Evolutionary conservation across 108 stramenopile genomes (phyloP).

Genomic region (Stephanodiscus minutulus): DNA sequence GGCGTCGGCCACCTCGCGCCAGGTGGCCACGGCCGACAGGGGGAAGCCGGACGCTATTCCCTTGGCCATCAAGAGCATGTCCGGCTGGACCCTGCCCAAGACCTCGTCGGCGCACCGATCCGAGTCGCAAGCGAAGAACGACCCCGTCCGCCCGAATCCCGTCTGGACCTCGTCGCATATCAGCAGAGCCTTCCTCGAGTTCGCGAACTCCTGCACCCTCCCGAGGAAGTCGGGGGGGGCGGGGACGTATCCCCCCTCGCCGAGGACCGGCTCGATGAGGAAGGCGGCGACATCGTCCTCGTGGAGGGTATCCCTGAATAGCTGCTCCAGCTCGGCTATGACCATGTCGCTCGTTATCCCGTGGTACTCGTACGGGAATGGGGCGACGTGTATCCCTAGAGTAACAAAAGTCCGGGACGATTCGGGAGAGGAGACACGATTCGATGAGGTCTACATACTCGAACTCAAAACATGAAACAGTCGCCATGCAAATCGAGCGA

Average conservation of each 20-base stretch:
- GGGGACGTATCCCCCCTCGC: slow-evolving; percentile 67
- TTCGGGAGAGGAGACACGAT: slow-evolving; percentile 9
- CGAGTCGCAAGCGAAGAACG: slow-evolving; percentile 87
- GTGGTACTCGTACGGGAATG: slow-evolving; percentile 57
- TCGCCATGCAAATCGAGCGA: neutral
- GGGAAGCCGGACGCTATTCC: slow-evolving; percentile 75
- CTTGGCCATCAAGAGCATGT: slow-evolving; percentile 77
- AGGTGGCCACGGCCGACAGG: slow-evolving; percentile 64
- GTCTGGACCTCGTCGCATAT: slow-evolving; percentile 97
- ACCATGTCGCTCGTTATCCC: slow-evolving; percentile 38
- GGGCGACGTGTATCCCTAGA: slow-evolving; percentile 34
- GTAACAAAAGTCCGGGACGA: neutral
- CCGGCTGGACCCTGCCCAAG: slow-evolving; percentile 50
- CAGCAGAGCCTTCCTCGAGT: slow-evolving; percentile 77
- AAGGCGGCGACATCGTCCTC: slow-evolving; percentile 59
- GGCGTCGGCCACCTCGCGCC: slow-evolving; percentile 50
- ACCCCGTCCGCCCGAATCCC: slow-evolving; percentile 94
- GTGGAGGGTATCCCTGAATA: slow-evolving; percentile 54
- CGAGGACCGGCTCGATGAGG: slow-evolving; percentile 66
- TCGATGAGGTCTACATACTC: too few species aligned
- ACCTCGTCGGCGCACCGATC: slow-evolving; percentile 21
- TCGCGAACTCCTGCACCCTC: slow-evolving; percentile 52
- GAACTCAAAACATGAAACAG: neutral
- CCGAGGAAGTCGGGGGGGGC: slow-evolving; percentile 59
- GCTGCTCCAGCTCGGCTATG: slow-evolving; percentile 40